phyloP scores from a whole-genome alignment of 208 protist species.

The Trypanosoma melophagium region DNA sequence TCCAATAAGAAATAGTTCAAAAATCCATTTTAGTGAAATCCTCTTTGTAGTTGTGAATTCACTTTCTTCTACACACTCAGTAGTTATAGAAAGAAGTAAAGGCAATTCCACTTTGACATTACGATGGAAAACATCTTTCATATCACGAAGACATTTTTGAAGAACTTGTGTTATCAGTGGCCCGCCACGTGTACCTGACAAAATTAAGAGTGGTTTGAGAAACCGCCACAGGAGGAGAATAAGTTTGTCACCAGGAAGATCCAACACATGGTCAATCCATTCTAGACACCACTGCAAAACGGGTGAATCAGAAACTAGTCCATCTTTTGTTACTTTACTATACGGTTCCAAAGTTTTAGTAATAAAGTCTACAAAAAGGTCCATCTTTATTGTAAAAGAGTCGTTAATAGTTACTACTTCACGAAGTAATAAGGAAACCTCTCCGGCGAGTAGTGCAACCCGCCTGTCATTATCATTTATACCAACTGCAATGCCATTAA shows the following conservation, averaged over 20 bases:
- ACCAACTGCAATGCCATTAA: conserved; percentile 47
- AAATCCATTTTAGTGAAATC: conserved; percentile 28
- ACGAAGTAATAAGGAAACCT: conserved; percentile 58
- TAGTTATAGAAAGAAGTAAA: conserved; percentile 24
- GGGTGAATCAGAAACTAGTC: conserved; percentile 15
- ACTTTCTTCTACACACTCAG: conserved; percentile 24
- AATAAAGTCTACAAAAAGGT: conserved; percentile 46
- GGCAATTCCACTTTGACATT: conserved; percentile 20
- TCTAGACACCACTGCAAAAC: conserved; percentile 51
- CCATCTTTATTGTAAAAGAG: conserved; percentile 32
- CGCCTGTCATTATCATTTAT: conserved; percentile 63
- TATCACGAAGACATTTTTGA: conserved; percentile 28
- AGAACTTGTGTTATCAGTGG: conserved; percentile 14
- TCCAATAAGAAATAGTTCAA: conserved; percentile 27
- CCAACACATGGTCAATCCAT: conserved; percentile 58
- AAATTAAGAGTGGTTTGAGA: conserved; percentile 41
- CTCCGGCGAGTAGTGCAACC: conserved; percentile 49
- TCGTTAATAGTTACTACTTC: conserved; percentile 49
- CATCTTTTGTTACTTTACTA: conserved; percentile 7
- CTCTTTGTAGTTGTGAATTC: conserved; percentile 18
- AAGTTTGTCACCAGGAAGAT: conserved; percentile 49
- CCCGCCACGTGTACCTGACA: conserved; percentile 32
- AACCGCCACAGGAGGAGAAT: conserved; percentile 41
- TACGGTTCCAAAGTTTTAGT: conserved; percentile 40
- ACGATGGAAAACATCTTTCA: conserved; percentile 20